Evolutionary conservation across 371 early-diverging fungal species (phyloP).

Genomic region (Haplosporangium sp.): DNA sequence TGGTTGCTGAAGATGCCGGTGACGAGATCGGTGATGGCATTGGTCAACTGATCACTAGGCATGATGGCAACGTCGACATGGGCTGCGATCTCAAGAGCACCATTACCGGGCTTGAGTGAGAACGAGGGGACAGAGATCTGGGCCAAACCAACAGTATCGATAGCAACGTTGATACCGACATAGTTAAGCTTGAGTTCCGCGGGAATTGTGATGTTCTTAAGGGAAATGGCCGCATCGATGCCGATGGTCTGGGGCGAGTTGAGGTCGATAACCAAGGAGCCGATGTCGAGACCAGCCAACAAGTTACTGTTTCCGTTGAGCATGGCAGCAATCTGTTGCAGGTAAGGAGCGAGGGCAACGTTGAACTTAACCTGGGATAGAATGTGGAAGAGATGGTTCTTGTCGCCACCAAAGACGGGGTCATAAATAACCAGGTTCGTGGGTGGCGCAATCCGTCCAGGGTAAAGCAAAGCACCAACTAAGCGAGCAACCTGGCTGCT

Average conservation of each 20-base stretch:
- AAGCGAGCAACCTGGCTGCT: constrained; percentile 36
- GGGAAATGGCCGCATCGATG: constrained; percentile 35
- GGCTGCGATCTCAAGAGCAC: constrained; percentile 31
- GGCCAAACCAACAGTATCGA: constrained; percentile 39
- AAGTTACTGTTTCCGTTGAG: constrained; percentile 34
- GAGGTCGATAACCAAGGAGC: constrained; percentile 37
- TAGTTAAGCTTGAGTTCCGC: constrained; percentile 54
- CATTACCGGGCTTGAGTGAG: constrained; percentile 32
- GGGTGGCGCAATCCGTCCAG: constrained; percentile 43
- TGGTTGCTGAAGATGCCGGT: constrained; percentile 27
- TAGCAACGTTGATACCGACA: constrained; percentile 43
- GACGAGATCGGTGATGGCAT: constrained; percentile 27
- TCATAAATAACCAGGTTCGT: constrained; percentile 45
- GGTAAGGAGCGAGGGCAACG: constrained; percentile 37
- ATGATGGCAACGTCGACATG: constrained; percentile 31
- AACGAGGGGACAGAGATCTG: constrained; percentile 39
- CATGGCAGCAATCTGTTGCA: constrained; percentile 32
- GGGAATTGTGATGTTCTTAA: constrained; percentile 45
- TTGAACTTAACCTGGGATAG: constrained; percentile 40
- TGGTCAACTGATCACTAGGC: constrained; percentile 27
- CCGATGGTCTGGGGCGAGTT: constrained; percentile 52
- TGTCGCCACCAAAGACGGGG: constrained; percentile 51
- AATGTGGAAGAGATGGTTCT: constrained; percentile 46
- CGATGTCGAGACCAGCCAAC: constrained; percentile 41
- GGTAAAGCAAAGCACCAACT: constrained; percentile 41